A percentile compares a stretch with the other conserved stretches of the same genome.
phyloP scores from a whole-genome alignment of 164 flowering plant genomes.

The Macadamia tetraphylla region DNA sequence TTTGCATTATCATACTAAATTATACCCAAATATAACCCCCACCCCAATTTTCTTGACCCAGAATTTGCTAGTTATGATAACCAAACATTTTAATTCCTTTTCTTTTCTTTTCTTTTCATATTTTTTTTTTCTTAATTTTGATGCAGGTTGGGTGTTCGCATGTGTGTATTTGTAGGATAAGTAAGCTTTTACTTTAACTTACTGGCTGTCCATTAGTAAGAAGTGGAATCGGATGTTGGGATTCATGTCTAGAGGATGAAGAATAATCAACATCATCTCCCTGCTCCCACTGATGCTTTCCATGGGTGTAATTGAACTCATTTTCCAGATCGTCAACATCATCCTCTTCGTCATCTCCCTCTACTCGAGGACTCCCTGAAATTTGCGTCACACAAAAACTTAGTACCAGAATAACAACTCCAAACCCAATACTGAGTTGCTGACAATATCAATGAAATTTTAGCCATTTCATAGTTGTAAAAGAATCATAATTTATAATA shows the following conservation, averaged over 20 bases:
- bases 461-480: background rate
- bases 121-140: too few relatives aligned
- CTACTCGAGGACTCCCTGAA: constrained; percentile 91
- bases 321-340: constrained; percentile 91
- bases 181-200: constrained; percentile 14
- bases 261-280: constrained; percentile 77
- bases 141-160: too few relatives aligned
- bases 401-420: background rate
- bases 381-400: constrained; percentile 8
- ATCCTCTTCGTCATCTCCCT: constrained; percentile 98
- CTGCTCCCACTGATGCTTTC: constrained; percentile 53
- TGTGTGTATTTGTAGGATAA: too few relatives aligned
- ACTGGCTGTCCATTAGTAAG: constrained; percentile 84
- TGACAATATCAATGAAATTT: background rate
- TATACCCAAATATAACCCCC: too few relatives aligned
- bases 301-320: constrained; percentile 67
- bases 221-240: constrained; percentile 80
- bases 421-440: too few relatives aligned
- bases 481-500: background rate
- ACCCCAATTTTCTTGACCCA: too few relatives aligned
- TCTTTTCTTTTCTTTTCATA: too few relatives aligned
- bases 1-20: too few relatives aligned
- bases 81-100: too few relatives aligned
- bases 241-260: constrained; percentile 75
- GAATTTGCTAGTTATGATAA: too few relatives aligned